Percentiles rank a stretch among this genome's conserved stretches.
phyloP scores from a whole-genome alignment of 768 basidiomycete genomes.

The Filobasidium wieringae region DNA sequence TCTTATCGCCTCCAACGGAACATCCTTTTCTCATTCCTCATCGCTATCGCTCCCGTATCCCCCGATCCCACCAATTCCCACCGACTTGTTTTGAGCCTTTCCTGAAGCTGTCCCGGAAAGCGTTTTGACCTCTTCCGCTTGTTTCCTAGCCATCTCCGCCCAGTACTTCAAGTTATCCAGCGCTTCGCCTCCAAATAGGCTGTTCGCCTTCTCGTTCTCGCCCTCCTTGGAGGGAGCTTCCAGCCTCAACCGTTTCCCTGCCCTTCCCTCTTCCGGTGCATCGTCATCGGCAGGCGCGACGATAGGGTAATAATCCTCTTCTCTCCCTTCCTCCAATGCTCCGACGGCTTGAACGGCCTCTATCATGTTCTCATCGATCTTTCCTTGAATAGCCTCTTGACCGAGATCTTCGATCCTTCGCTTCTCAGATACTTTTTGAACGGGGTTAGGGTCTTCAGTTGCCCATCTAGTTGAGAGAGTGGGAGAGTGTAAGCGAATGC shows the following conservation, averaged over 20 bases:
- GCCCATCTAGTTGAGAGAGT: conserved; percentile 55
- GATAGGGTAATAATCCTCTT: conserved; percentile 39
- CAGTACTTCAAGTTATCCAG: conserved; percentile 84
- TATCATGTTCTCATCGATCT: conserved; percentile 77
- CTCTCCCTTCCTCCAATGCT: conserved; percentile 70
- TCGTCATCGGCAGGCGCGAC: conserved; percentile 41
- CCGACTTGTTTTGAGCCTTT: conserved; percentile 11
- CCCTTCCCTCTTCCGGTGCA: conserved; percentile 32
- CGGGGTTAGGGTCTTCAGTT: conserved; percentile 95
- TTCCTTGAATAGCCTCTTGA: conserved; percentile 64
- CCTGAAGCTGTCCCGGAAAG: conserved; percentile 15
- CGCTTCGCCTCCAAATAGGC: conserved; percentile 70
- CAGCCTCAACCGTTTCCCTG: conserved; percentile 14
- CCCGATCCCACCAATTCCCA: conserved; percentile 28
- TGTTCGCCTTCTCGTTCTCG: conserved; percentile 34
- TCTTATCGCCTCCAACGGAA: background rate
- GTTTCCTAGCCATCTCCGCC: conserved; percentile 67
- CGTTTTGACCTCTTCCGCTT: conserved; percentile 40
- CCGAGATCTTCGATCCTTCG: conserved; percentile 70
- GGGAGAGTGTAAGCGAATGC: background rate
- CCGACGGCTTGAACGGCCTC: conserved; percentile 77
- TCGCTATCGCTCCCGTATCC: conserved; percentile 35
- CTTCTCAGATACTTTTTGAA: conserved; percentile 74
- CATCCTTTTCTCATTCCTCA: background rate
- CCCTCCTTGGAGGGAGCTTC: conserved; percentile 10